phyloP scores from a whole-genome alignment of 257 asterid species.

The Solanum bukasovii region DNA sequence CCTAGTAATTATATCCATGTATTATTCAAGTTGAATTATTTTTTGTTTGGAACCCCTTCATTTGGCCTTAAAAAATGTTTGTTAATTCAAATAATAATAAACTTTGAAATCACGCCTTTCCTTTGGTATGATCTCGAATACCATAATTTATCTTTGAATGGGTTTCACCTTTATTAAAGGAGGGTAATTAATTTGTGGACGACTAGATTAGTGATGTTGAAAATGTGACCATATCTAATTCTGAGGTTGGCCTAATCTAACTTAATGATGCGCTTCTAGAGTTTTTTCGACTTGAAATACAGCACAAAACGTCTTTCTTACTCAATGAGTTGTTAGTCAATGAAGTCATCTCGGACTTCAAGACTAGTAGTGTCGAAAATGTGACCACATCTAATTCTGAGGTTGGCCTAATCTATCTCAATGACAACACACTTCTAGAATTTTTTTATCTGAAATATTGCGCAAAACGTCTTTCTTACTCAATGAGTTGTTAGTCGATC shows the following conservation, averaged over 20 bases:
- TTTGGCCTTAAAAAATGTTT: neutral
- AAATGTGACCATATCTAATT: neutral
- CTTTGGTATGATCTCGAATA: neutral
- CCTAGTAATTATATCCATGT: neutral
- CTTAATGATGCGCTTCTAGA: neutral
- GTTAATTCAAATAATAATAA: neutral
- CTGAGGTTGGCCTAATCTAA: neutral
- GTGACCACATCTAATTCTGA: neutral
- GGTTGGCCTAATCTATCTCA: neutral
- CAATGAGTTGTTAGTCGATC: neutral
- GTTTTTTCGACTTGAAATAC: neutral
- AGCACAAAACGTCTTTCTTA: neutral
- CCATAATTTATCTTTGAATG: neutral
- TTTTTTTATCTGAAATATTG: neutral
- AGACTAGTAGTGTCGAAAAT: neutral
- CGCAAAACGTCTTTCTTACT: neutral
- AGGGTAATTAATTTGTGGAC: neutral
- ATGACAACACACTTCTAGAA: neutral
- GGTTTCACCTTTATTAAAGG: neutral
- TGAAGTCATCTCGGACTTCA: neutral
- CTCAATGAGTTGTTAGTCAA: neutral
- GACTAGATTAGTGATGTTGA: neutral
- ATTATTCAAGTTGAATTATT: neutral
- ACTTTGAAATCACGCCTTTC: neutral
- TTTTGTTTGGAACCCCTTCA: neutral